These are phyloP conservation scores for Ceratocystiopsis sp. DNA, from an alignment of 2,329 filamentous ascomycete species.

Conservation along the genomic window DNA sequence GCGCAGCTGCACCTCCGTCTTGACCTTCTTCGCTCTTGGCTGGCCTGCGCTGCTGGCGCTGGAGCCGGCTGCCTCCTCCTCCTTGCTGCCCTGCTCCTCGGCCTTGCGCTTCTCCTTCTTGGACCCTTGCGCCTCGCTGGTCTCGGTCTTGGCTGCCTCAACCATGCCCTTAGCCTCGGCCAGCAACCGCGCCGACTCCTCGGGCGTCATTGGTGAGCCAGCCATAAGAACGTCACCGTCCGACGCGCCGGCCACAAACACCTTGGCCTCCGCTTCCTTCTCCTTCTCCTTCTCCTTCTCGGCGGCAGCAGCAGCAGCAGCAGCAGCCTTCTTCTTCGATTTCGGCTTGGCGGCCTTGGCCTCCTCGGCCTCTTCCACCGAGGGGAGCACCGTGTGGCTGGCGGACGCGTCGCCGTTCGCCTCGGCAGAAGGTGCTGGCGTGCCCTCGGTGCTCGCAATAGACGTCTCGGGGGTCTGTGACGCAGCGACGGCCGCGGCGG, in stretches of 20 bases:
- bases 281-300: constrained; percentile 4
- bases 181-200: constrained; percentile 71
- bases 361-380: constrained; percentile 31
- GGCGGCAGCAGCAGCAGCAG: not conserved
- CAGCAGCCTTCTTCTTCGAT: constrained; percentile 1
- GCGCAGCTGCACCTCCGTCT: constrained; percentile 64
- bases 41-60: constrained; percentile 10
- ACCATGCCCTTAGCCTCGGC: constrained; percentile 81
- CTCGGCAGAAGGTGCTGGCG: constrained; percentile 12
- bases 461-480: constrained; percentile 22
- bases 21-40: constrained; percentile 48
- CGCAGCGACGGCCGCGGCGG: constrained; percentile 4
- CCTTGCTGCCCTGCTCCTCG: constrained; percentile 40
- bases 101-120: constrained; percentile 37
- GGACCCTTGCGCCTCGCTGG: constrained; percentile 44
- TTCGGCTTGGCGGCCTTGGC: constrained; percentile 1
- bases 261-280: constrained; percentile 27
- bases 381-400: constrained; percentile 28
- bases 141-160: constrained; percentile 29
- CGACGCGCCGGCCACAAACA: constrained; percentile 38
- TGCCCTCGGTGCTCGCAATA: constrained; percentile 13
- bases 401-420: constrained; percentile 23
- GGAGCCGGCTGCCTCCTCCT: constrained; percentile 25
- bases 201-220: constrained; percentile 52
- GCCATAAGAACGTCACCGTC: constrained; percentile 57